Conservation (phyloP, 805 yeast genomes). For the Ascoidea tarda region DNA sequence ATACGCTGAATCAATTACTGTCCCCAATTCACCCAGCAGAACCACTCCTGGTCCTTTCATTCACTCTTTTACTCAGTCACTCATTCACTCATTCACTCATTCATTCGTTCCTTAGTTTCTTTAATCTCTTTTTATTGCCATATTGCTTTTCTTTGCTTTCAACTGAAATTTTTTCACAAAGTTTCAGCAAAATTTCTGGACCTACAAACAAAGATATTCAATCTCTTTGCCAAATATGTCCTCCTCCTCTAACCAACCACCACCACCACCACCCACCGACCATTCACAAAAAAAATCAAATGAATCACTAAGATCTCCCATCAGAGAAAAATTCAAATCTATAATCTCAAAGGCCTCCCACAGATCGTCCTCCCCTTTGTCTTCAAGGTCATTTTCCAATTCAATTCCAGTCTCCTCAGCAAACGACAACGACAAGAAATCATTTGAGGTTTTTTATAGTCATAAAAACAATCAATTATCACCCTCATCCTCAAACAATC, state of each 20-base stretch:
- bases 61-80: neutral
- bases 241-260: neutral
- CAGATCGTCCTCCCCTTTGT: conserved; percentile 5
- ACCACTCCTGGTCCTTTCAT: neutral
- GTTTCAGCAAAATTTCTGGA: neutral
- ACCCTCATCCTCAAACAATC: conserved; percentile 2
- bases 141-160: neutral
- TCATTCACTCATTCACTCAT: neutral
- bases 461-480: neutral
- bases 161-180: neutral
- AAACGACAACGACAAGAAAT: conserved; percentile 7
- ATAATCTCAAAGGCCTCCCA: conserved; percentile 9
- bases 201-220: neutral
- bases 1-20: too few species aligned
- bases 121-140: too few species aligned
- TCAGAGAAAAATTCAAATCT: conserved; percentile 8
- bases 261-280: neutral
- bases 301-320: conserved; percentile 1
- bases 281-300: neutral
- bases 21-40: too few species aligned
- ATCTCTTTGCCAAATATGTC: neutral
- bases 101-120: neutral
- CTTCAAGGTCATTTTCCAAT: neutral
- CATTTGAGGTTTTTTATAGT: neutral
- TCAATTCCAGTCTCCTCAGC: neutral